Conservation (phyloP, 2,329 filamentous ascomycete genomes). For the Alternaria sp. region DNA sequence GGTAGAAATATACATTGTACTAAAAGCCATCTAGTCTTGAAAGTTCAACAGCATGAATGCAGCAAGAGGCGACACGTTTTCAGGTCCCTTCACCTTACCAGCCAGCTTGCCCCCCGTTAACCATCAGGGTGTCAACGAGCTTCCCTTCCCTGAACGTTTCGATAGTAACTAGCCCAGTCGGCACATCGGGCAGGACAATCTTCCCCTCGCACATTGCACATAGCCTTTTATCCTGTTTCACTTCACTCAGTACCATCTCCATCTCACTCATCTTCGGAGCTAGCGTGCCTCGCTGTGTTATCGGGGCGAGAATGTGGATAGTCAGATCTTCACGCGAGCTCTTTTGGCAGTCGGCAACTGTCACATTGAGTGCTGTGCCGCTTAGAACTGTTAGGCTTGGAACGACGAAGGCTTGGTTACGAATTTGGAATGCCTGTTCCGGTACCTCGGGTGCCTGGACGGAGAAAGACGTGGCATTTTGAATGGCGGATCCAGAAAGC, state of each 20-base stretch:
- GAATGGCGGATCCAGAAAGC: not conserved
- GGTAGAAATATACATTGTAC: not conserved
- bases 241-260: not conserved
- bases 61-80: not conserved
- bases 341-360: not conserved
- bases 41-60: not conserved
- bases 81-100: not conserved
- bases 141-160: fast-evolving
- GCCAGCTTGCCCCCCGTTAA: not conserved
- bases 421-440: not conserved
- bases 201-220: not conserved
- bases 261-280: not conserved
- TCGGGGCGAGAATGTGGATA: not conserved
- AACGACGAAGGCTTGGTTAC: not conserved
- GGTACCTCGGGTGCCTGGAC: not conserved
- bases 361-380: not conserved
- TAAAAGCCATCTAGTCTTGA: not conserved
- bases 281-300: not conserved
- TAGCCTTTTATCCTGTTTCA: fast-evolving
- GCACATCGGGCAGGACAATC: not conserved
- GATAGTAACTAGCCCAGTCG: not conserved
- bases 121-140: fast-evolving
- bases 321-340: not conserved
- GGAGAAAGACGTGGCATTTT: not conserved
- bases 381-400: not conserved